phyloP scores from a whole-genome alignment of 2,329 filamentous ascomycete species.

The Rhynchosporium graminicola region DNA sequence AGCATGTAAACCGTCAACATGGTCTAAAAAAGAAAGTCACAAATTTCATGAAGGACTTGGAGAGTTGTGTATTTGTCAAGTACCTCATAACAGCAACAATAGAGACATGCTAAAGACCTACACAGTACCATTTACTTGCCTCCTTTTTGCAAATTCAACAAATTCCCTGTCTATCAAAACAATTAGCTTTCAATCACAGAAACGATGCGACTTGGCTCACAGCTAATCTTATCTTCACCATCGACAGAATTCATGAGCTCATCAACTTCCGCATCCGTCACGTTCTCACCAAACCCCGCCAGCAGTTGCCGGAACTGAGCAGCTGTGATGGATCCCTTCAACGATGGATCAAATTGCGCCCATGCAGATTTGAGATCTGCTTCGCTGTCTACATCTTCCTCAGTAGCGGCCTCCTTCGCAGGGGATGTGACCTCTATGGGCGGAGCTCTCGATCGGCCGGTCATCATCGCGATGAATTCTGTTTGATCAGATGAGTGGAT shows the following conservation, averaged over 20 bases:
- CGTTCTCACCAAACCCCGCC: constrained; percentile 39
- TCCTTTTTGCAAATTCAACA: constrained; percentile 42
- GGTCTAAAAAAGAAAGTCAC: background rate
- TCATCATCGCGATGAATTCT: constrained; percentile 49
- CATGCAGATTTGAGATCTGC: constrained; percentile 41
- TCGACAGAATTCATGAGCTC: constrained; percentile 42
- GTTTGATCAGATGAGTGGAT: background rate
- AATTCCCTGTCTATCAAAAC: constrained; percentile 41
- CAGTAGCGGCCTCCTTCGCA: background rate
- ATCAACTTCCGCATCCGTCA: constrained; percentile 42
- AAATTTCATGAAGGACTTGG: too few species aligned
- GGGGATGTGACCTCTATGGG: constrained; percentile 16
- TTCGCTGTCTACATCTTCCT: constrained; percentile 28
- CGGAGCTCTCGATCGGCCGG: constrained; percentile 39
- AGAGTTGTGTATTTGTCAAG: too few species aligned
- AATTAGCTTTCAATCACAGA: background rate
- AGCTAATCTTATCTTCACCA: constrained; percentile 42
- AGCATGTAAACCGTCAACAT: too few species aligned
- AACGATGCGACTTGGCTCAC: constrained; percentile 34
- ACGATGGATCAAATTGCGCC: constrained; percentile 41
- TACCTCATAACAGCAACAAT: background rate
- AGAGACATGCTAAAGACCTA: constrained; percentile 29
- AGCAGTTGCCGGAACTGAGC: constrained; percentile 42
- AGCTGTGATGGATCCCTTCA: constrained; percentile 41
- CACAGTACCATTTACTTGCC: constrained; percentile 32